Base-by-base conservation (phyloP, 2,329 filamentous ascomycete genomes). In the Stromatinia cepivora region DNA sequence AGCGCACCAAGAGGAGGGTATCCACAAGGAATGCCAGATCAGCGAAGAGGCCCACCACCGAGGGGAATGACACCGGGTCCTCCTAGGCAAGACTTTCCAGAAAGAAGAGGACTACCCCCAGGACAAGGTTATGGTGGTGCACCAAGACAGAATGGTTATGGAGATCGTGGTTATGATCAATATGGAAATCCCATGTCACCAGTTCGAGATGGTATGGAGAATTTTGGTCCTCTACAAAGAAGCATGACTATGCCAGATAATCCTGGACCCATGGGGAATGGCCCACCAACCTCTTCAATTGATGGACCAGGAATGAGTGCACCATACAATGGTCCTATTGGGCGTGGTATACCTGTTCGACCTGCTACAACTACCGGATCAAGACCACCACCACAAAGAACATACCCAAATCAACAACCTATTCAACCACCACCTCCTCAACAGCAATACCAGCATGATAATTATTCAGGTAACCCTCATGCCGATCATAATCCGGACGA, bases 181-280 rank as follows among this genome's bases (percentile, higher is more conserved):
- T 70, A 73, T 53, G 73, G 66, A 57, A 75, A 75, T 71, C 73
- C 69, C 54, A 70, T 48, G 48, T 73, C 74, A 28, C 59, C 79
- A 50, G 17, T 52, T 52, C 46, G 61, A 64, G 66, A 63, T 25
- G 59, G 63, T 36, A 79, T 76, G 70, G 79, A 82, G 52, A 80
- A 81, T 8, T 87, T 85, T 72, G 85, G 81, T 0, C 83, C 84
- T 2, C 85, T 85, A 11, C 76, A 79, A n/a, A 82, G 87, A 73
- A 89, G 87, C 69, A 86, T 85, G 83, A 90, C 88, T 7, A 87
- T 88, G 85, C 86, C 87, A 48, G 52, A 58, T 2, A 77, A 81
- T 4, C 82, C 85, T 68, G 81, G 84, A 15, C 78, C 79, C 25
- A 66, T 54, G 42, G 52, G 62, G 53, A 79, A 81, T 73, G 79